A percentile compares a stretch with the other conserved stretches of the same genome.
These are phyloP conservation scores for Debaryomyces udenii DNA, from an alignment of 1,139 yeast species.

Conservation along the genomic window DNA sequence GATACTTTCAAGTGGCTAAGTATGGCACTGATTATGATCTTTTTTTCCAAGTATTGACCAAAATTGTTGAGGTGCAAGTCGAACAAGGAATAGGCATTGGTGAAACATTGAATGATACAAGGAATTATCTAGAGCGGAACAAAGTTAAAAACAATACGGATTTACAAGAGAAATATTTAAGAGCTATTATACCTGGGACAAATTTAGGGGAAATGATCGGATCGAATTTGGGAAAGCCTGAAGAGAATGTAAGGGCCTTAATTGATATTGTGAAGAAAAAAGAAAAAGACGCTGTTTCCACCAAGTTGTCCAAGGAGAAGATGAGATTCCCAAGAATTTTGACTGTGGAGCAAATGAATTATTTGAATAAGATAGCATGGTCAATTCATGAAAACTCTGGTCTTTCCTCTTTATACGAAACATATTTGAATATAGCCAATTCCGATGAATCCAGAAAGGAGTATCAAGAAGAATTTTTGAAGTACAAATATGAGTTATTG, in stretches of 20 bases:
- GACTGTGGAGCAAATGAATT: slow-evolving; percentile 33
- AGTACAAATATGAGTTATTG: slow-evolving; percentile 58
- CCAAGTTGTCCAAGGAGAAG: slow-evolving; percentile 36
- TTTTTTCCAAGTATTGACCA: slow-evolving; percentile 50
- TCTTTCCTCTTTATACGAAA: slow-evolving; percentile 55
- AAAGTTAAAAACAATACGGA: slow-evolving; percentile 31
- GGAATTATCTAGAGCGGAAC: slow-evolving; percentile 44
- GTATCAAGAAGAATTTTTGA: slow-evolving; percentile 61
- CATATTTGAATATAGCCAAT: slow-evolving; percentile 59
- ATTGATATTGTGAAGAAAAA: slow-evolving; percentile 46
- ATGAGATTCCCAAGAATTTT: slow-evolving; percentile 41
- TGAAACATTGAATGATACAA: slow-evolving; percentile 52
- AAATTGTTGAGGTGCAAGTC: slow-evolving; percentile 23
- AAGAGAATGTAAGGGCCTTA: slow-evolving; percentile 52
- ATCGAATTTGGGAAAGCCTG: slow-evolving; percentile 50
- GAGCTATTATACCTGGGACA: slow-evolving; percentile 64
- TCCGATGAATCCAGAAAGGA: slow-evolving; percentile 64
- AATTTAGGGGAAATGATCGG: slow-evolving; percentile 61
- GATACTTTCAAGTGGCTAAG: slow-evolving; percentile 53
- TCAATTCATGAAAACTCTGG: slow-evolving; percentile 51
- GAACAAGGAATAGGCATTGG: slow-evolving; percentile 42
- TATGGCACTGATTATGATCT: slow-evolving; percentile 39
- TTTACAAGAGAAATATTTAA: slow-evolving; percentile 51
- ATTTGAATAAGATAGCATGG: slow-evolving; percentile 51
- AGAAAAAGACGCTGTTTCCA: slow-evolving; percentile 42